Evolutionary conservation across 805 yeast species (phyloP), one percentile per base, ranked within the genome.

Genomic region (Jamesozyma lodderae): DNA sequence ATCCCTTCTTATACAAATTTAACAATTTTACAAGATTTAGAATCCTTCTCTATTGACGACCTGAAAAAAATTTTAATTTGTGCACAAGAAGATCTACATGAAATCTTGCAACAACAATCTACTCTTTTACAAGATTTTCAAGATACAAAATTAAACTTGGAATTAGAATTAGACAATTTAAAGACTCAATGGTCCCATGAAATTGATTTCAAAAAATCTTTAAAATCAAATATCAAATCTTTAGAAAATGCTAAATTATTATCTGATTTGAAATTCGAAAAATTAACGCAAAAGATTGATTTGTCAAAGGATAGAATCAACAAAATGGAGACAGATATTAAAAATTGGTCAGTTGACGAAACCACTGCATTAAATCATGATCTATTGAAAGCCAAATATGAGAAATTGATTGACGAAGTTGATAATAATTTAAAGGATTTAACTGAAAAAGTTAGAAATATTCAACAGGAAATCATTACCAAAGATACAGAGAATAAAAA

Each of bases 21-120:
- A 23, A 53, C 58, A 6, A 45, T 52, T 13, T 41, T 59, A 18
- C 47, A 56, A 37, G 59, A 55, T 37, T 35, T 58, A 36, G 60
- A 57, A 22, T 33, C 46, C 26, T 57, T 43, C 37, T 49, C 59
- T 9, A 57, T 59, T 17, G 57, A 51, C 3, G 61, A 58, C 38
- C 41, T 58, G 44, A 57, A 59, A 30, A 53, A 49, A 27, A 55
- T 58, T 16, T 39, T 59, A 29, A 52, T 55, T 4, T 55, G 59
- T 37, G 50, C 61, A 1, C 63, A 58, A 37, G 62, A 57, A 38
- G 62, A 58, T 38, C 36, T 58, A 40, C 64, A 57, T 38, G 57
- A 56, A n/a, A 57, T 58, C 4, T 39, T 58, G 9, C 42, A 48
- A 13, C 60, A 56, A 31, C 54, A 55, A 30, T 25, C 48, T 3